Evolutionary conservation across 192 early-diverging fungal species (phyloP).

Genomic region (Coemansia sp.): DNA sequence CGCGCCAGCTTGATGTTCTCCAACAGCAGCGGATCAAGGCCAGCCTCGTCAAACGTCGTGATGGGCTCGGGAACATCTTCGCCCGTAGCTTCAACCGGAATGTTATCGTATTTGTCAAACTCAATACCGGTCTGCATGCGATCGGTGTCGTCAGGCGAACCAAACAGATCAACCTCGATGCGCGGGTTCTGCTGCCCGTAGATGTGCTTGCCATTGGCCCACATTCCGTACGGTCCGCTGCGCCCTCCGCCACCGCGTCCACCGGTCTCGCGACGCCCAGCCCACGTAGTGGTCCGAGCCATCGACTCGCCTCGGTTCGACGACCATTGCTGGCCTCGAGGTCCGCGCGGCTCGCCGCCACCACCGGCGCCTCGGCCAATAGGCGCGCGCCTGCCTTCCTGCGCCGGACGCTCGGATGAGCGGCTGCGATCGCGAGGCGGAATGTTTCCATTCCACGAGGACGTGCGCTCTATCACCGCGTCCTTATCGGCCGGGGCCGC

Average conservation of each 20-base stretch:
- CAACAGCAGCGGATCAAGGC: slow-evolving; percentile 81
- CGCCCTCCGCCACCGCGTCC: slow-evolving; percentile 25
- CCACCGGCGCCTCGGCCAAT: slow-evolving; percentile 37
- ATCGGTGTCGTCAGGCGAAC: slow-evolving; percentile 68
- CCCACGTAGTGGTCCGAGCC: slow-evolving; percentile 55
- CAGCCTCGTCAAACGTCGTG: slow-evolving; percentile 64
- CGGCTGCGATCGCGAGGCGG: slow-evolving; percentile 50
- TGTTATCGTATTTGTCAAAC: slow-evolving; percentile 99
- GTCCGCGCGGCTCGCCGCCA: slow-evolving; percentile 41
- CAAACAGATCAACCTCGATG: slow-evolving; percentile 79
- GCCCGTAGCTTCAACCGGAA: slow-evolving; percentile 89
- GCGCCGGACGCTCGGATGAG: slow-evolving; percentile 28
- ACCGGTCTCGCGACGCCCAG: slow-evolving; percentile 49
- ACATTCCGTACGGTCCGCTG: slow-evolving; percentile 58
- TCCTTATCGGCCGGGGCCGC: slow-evolving; percentile 45
- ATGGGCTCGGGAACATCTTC: slow-evolving; percentile 67
- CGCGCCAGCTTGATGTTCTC: slow-evolving; percentile 86
- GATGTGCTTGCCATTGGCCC: slow-evolving; percentile 79
- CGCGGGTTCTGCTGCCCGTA: slow-evolving; percentile 75
- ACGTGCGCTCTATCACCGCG: slow-evolving; percentile 54
- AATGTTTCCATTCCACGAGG: slow-evolving; percentile 54
- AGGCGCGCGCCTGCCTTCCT: slow-evolving; percentile 18
- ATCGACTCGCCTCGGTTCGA: slow-evolving; percentile 35
- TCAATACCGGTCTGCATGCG: slow-evolving; percentile 91
- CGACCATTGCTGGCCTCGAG: slow-evolving; percentile 43